Evolutionary conservation across 805 yeast species (phyloP).

Genomic region (Myxozyma monticola): DNA sequence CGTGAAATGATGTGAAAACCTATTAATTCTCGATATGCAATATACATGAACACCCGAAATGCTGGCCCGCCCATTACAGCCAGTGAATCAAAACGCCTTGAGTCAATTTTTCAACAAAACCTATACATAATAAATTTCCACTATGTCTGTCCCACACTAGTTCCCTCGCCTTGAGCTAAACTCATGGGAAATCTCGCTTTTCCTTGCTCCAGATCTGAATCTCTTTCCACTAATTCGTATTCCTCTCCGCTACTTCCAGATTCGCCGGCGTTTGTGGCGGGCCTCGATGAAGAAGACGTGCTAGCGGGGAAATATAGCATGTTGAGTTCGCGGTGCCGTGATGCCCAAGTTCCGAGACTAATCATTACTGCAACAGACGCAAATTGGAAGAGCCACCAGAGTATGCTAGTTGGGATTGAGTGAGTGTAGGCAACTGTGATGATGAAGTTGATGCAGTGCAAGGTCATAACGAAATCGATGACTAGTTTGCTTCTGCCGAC

Average conservation of each 20-base stretch:
- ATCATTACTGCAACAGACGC: conserved; percentile 69
- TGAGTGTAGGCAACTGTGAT: conserved; percentile 67
- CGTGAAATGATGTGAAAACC: not conserved
- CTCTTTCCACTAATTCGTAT: conserved; percentile 14
- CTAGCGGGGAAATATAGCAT: conserved; percentile 68
- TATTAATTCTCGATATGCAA: not conserved
- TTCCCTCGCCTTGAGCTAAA: not conserved
- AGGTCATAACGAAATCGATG: conserved; percentile 94
- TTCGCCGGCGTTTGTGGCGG: not conserved
- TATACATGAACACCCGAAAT: not conserved
- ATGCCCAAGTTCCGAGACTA: conserved; percentile 80
- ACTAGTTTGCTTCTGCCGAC: conserved; percentile 93
- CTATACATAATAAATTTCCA: not conserved
- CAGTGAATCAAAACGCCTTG: not conserved
- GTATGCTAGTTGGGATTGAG: conserved; percentile 64
- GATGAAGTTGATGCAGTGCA: conserved; percentile 74
- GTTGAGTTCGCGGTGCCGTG: conserved; percentile 88
- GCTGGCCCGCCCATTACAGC: not conserved
- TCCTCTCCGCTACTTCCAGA: conserved; percentile 3
- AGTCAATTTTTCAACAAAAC: not conserved
- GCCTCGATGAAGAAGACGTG: not conserved
- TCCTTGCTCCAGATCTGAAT: conserved; percentile 14
- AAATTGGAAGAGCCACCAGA: conserved; percentile 85
- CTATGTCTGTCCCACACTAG: not conserved
- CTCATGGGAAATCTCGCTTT: not conserved